These are phyloP conservation scores for Pseudogymnoascus sp. DNA, from an alignment of 2,329 filamentous ascomycete genomes.

Conservation along the genomic window DNA sequence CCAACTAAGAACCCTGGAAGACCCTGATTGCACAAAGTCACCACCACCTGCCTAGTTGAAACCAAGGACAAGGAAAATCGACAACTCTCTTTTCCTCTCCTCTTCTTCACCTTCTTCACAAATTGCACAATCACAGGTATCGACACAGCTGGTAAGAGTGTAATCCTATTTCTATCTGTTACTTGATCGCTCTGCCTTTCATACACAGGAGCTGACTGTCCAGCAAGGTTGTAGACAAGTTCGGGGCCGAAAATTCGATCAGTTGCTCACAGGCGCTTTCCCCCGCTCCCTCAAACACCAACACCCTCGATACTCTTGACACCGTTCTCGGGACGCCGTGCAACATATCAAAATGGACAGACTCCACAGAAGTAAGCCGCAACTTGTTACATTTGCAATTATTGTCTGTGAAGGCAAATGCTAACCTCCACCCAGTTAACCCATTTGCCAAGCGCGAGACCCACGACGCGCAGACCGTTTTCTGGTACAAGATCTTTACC, in stretches of 20 bases:
- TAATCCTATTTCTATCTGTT: not conserved
- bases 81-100: not conserved
- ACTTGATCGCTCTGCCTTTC: not conserved
- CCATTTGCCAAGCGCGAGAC: slow-evolving; percentile 66
- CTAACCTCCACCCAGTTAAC: slow-evolving; percentile 46
- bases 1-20: not conserved
- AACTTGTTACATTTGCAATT: not conserved
- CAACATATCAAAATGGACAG: slow-evolving; percentile 5
- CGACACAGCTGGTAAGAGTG: not conserved
- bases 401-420: not conserved
- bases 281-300: not conserved
- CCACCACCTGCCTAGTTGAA: not conserved
- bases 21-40: not conserved
- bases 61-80: not conserved
- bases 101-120: not conserved
- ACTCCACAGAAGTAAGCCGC: slow-evolving; percentile 9
- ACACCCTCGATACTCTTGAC: not conserved
- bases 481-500: slow-evolving; percentile 68
- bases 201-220: not conserved
- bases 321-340: not conserved
- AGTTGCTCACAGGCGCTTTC: not conserved
- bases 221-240: not conserved
- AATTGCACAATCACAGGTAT: not conserved
- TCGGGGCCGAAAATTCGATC: not conserved
- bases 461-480: slow-evolving; percentile 52